Conservation (phyloP, 108 stramenopile genomes). For the Epithemia pelagica region DNA sequence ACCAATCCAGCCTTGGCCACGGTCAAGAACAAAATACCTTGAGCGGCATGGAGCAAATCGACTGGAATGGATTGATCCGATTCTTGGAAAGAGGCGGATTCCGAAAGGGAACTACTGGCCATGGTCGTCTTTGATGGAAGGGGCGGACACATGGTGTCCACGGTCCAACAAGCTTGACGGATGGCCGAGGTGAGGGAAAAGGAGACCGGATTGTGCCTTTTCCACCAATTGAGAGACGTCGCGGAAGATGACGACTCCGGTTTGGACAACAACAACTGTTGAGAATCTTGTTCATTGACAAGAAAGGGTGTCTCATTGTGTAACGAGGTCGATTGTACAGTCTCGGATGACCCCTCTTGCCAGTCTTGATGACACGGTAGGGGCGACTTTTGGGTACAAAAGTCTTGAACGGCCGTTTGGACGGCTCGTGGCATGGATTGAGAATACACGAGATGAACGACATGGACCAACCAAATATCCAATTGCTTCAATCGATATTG, state of each 20-base stretch:
- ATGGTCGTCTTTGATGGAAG: not conserved
- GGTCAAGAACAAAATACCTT: constrained; percentile 67
- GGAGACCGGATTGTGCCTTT: constrained; percentile 41
- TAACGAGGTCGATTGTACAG: constrained; percentile 1
- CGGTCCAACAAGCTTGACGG: constrained; percentile 46
- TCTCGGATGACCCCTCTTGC: not conserved
- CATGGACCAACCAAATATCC: constrained; percentile 54
- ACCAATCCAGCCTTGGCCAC: constrained; percentile 75
- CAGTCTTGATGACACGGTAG: constrained; percentile 30
- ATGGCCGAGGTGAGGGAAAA: constrained; percentile 49
- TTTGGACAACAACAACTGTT: too few species aligned
- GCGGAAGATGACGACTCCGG: not conserved
- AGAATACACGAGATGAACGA: constrained; percentile 30
- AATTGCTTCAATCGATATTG: constrained; percentile 39
- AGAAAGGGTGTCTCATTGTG: not conserved
- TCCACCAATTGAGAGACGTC: constrained; percentile 2
- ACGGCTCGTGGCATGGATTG: constrained; percentile 1
- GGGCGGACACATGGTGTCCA: constrained; percentile 37
- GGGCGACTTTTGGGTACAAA: constrained; percentile 9
- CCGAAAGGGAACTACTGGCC: not conserved
- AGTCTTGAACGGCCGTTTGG: constrained; percentile 15
- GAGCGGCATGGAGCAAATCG: constrained; percentile 61
- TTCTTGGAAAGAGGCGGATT: constrained; percentile 2
- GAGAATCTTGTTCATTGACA: too few species aligned
- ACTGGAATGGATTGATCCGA: constrained; percentile 55